Base-by-base conservation (phyloP, 73 alveolate species). In the Stentor roeselii region DNA sequence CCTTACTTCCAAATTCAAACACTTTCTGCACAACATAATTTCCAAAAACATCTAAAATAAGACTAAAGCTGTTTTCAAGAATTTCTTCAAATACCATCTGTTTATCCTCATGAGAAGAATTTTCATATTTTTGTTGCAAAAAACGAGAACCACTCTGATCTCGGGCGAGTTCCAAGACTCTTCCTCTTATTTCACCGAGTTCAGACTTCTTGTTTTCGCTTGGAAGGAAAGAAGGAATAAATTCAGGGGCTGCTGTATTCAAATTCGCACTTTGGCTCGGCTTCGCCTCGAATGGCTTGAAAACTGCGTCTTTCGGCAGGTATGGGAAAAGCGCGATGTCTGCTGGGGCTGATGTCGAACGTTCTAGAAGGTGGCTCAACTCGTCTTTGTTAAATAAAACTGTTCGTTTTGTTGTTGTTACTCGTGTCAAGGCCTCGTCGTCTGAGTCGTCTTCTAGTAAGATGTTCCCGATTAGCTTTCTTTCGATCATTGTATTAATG, bases 21-120 rank as follows among this genome's bases (percentile, higher is more conserved):
- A 94, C 86, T 82, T 96, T 95, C 86, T 96, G 97, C 50, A 96
- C 92, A 21, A 93, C 99, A 74, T 96, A 96, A 88, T 96, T 96
- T 38, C 98, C 99, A 77, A 96, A 96, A 60, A 90, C 97, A 84
- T 96, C 99, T 15, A 88, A 91, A 85, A 94, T 94, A 77, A 96
- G 87, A 39, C 84, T 78, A 59, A 78, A 75, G 75, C 93, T 78
- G 75, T 89, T 89, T 75, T 92, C 95, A 40, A 89, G 76, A 75
- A 95, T 76, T 83, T 90, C 95, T 35, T 90, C 87, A 84, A 95
- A 96, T 41, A 96, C 96, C 89, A 86, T 88, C 60, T 95, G 95
- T 85, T 96, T 95, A 59, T 94, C 96, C 50, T 93, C 98, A 35
- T 82, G 90, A 3, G 98, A 78, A 60, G 95, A 91, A 40, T 86